phyloP scores from a whole-genome alignment of 2,329 filamentous ascomycete genomes.

The Geoglossum cookeanum region DNA sequence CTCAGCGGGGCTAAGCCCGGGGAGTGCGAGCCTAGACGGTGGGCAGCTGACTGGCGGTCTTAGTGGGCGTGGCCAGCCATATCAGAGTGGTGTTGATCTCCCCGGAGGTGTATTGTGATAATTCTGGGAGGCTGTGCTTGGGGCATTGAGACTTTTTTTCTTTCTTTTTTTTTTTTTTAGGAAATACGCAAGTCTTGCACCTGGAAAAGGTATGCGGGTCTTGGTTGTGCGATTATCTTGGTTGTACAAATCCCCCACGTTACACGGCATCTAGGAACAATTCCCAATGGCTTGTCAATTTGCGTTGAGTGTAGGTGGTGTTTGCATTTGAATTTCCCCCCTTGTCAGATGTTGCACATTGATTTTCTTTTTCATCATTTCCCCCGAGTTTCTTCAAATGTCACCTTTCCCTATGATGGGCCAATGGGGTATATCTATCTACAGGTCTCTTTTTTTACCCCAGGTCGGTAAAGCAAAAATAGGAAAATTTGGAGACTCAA shows the following conservation, averaged over 20 bases:
- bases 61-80: not conserved
- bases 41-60: not conserved
- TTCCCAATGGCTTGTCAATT: not conserved
- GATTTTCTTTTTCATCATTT: not conserved
- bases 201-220: not conserved
- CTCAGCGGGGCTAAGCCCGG: not conserved
- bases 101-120: slow-evolving; percentile 4
- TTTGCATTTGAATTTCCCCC: not conserved
- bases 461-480: no score
- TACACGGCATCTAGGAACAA: not conserved
- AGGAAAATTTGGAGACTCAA: no score
- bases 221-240: not conserved
- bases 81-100: slow-evolving; percentile 1
- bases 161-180: not conserved
- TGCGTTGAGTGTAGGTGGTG: not conserved
- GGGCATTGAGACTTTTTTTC: not conserved
- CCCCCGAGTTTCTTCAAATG: not conserved
- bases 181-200: not conserved
- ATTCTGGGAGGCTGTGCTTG: not conserved
- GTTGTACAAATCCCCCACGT: not conserved
- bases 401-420: no score
- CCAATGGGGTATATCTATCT: no score
- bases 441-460: no score
- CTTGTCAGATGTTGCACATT: not conserved
- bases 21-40: not conserved